Base-by-base conservation (phyloP, 2,329 filamentous ascomycete genomes). In the Claviceps monticola region DNA sequence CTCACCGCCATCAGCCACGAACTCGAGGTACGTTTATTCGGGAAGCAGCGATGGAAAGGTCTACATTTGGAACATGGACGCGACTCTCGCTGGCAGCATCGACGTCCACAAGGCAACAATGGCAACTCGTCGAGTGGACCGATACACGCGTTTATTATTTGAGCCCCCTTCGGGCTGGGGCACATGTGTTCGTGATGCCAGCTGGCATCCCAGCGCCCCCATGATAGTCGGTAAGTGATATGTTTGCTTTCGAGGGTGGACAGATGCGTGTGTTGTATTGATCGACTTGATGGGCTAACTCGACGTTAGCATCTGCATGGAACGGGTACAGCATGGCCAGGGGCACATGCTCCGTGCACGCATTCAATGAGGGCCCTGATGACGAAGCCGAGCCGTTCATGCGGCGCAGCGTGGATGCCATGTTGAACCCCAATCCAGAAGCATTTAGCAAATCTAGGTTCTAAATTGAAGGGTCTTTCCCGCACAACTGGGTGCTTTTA, bases 21-120 rank as follows among this genome's bases (percentile, higher is more conserved):
- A 96, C 64, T 89, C 86, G 8, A 78, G 88, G 59, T 97, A 96
- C 63, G 89, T 98, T 21, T 97, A 96, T 68, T 86, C 84, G 19
- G 93, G 93, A 21, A 94, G 87, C 60, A 82, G 88, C 56, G 88
- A 96, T 58, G 93, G 93, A 48, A 86, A 85, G 54, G 86, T 96
- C 0, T 91, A 89, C 59, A 79, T 97, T 43, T 98, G 87, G 77
- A 97, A 97, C 63, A 71, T 97, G 68, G 90, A 98, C 63, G 90
- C 88, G 36, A 96, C 89, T 0, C 62, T 87, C 11, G 88, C 87
- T 0, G 80, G 78, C 4, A 81, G 78, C 43, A 83, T 98, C 46
- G 82, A 97, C 63, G 90, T 96, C 6, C 76, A 79, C 44, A 70
- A 75, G 55, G 82, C 85, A 1, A 94, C 88, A 0, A 71, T 73